Evolutionary conservation across 257 asterid genomes (phyloP), one percentile per base, ranked within the genome.

Genomic region (Capsicum chinense): DNA sequence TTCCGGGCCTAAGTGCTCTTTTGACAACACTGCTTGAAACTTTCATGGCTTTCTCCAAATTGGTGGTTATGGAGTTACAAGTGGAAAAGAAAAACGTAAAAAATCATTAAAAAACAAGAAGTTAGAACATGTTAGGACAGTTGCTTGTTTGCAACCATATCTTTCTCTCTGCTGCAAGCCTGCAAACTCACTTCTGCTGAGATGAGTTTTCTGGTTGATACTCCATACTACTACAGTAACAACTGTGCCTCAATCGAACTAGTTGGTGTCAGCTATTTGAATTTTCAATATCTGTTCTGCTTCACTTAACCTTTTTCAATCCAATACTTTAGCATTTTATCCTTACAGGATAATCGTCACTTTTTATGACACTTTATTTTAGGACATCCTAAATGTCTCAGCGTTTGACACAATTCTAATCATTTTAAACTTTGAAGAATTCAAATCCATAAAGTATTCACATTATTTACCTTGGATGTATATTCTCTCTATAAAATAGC

Each of bases 91-190:
- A 62, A 62, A 62, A 21, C 37, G 9, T 19, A 62, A 62, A 4
- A 9, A 60, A 60, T 9, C 5, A 39, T 3, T 3, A 39, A 19
- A 62, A 5, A 62, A 19, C 6, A n/a, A 62, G 37, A 19, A 62
- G 9, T 8, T 21, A 19, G 68, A 21, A 21, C 69, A 64, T 64
- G 39, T 26, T 10, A 26, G 11, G 44, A 11, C 42, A 64, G 44
- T 33, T 64, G 16, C 5, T 64, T 33, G 17, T 37, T 26, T 64
- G 17, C 7, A 2, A 64, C 71, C 47, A 16, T 64, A 13, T 10
- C 17, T 64, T 64, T 64, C 42, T 64, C 42, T 63, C 71, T 11
- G n/a, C 71, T 64, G 47, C 71, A 64, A 64, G 16, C 71, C 71
- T 64, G 47, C 47, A 26, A 64, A 14, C 71, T 64, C 9, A 33